A percentile compares a stretch with the other conserved stretches of the same genome.
Conservation (phyloP, 139 green algal genomes). For the Desmodesmus armatus region DNA sequence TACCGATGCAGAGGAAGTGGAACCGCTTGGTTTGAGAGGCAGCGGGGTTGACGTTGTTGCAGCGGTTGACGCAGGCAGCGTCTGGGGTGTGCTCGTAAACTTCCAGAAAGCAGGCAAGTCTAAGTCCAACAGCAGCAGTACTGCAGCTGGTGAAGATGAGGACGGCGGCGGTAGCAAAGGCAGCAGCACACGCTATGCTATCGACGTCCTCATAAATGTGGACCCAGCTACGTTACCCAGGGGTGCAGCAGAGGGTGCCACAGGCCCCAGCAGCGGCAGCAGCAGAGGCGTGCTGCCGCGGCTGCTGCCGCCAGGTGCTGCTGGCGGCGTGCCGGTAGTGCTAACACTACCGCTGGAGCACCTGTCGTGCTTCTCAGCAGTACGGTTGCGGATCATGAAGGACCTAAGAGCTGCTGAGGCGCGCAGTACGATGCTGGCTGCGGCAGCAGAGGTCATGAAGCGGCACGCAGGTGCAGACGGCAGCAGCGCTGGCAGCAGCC, state of each 20-base stretch:
- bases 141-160: slow-evolving; percentile 30
- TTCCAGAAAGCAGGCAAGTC: slow-evolving; percentile 78
- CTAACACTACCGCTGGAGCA: slow-evolving; percentile 64
- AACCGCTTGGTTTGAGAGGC: no score
- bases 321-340: slow-evolving; percentile 59
- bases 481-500: slow-evolving; percentile 23
- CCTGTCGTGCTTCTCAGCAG: slow-evolving; percentile 67
- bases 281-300: slow-evolving; percentile 23
- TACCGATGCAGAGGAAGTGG: no score
- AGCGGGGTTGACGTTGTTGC: slow-evolving; percentile 35
- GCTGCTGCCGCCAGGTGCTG: slow-evolving; percentile 46
- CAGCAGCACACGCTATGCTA: slow-evolving; percentile 64
- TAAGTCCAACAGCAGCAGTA: slow-evolving; percentile 15
- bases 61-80: slow-evolving; percentile 44
- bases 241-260: background rate
- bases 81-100: slow-evolving; percentile 86
- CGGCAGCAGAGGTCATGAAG: slow-evolving; percentile 39
- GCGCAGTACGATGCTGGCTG: slow-evolving; percentile 26
- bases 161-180: slow-evolving; percentile 10
- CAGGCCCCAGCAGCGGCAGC: slow-evolving; percentile 5
- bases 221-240: slow-evolving; percentile 12
- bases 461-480: slow-evolving; percentile 45
- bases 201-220: slow-evolving; percentile 84
- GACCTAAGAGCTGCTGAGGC: slow-evolving; percentile 72
- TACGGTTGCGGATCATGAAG: slow-evolving; percentile 78